Conservation (phyloP, 1,284 basidiomycete species). For the Bondarzewia mesenterica region DNA sequence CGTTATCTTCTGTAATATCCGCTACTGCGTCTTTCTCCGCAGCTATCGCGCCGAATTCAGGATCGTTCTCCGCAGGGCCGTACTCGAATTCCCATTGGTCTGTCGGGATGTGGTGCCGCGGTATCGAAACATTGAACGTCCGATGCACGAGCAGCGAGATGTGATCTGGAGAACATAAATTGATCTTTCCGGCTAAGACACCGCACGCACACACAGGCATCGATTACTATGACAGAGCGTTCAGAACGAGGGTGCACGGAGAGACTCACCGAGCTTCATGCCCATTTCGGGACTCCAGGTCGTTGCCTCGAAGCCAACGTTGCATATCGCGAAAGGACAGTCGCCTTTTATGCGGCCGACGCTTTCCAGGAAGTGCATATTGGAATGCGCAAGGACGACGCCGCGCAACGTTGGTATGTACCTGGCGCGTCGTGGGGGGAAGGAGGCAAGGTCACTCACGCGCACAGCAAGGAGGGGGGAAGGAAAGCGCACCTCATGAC, state of each 20-base stretch:
- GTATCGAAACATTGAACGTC: slow-evolving; percentile 97
- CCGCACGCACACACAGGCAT: too few relatives aligned
- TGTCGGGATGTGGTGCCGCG: slow-evolving; percentile 81
- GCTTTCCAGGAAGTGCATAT: slow-evolving; percentile 61
- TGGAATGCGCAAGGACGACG: slow-evolving; percentile 83
- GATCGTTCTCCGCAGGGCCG: slow-evolving; percentile 68
- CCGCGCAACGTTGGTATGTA: slow-evolving; percentile 85
- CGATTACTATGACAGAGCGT: neutral
- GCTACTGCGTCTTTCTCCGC: slow-evolving; percentile 8
- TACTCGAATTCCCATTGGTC: slow-evolving; percentile 86
- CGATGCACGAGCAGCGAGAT: slow-evolving; percentile 88
- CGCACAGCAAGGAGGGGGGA: neutral
- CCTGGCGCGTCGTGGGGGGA: slow-evolving; percentile 31
- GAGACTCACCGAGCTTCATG: slow-evolving; percentile 68
- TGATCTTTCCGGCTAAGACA: slow-evolving; percentile 82
- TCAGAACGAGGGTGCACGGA: neutral
- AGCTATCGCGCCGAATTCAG: slow-evolving; percentile 45
- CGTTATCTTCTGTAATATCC: slow-evolving; percentile 16
- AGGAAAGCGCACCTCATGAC: slow-evolving; percentile 72
- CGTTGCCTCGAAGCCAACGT: slow-evolving; percentile 75
- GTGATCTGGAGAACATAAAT: slow-evolving; percentile 89
- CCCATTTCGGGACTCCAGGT: slow-evolving; percentile 89
- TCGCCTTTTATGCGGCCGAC: slow-evolving; percentile 74
- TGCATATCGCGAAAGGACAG: slow-evolving; percentile 79
- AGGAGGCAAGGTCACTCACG: slow-evolving; percentile 7